These are phyloP conservation scores for Aurantiochytrium sp. DNA, from an alignment of 108 stramenopile genomes.

Conservation along the genomic window DNA sequence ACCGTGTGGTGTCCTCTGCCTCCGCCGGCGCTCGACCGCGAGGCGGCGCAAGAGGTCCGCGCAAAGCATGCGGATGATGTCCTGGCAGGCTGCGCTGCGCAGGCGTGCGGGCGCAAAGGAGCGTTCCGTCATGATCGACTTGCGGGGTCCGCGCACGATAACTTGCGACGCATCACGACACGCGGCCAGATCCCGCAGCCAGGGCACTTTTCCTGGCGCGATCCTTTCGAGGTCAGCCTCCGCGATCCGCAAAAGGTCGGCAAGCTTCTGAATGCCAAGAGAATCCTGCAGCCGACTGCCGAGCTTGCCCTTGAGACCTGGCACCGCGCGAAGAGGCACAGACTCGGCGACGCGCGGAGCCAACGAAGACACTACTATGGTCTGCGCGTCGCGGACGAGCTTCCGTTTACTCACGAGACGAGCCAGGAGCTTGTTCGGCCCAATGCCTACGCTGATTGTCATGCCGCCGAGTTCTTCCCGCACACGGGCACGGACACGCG, in stretches of 20 bases:
- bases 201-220: neutral
- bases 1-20: neutral
- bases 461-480: neutral
- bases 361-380: neutral
- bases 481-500: neutral
- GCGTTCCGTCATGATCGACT: neutral
- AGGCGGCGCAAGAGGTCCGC: neutral
- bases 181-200: neutral
- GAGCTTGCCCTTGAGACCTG: neutral
- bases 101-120: neutral
- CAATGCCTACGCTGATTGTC: neutral
- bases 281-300: neutral
- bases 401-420: neutral
- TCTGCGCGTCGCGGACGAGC: neutral
- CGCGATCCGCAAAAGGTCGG: no score
- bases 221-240: no score
- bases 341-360: neutral
- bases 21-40: neutral
- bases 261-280: neutral
- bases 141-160: neutral
- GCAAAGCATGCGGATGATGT: neutral
- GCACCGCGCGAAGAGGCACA: neutral
- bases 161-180: neutral
- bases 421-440: neutral
- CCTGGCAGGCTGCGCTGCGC: neutral